phyloP scores from a whole-genome alignment of 495 filamentous ascomycete species.

The Chlorociboria aeruginascens region DNA sequence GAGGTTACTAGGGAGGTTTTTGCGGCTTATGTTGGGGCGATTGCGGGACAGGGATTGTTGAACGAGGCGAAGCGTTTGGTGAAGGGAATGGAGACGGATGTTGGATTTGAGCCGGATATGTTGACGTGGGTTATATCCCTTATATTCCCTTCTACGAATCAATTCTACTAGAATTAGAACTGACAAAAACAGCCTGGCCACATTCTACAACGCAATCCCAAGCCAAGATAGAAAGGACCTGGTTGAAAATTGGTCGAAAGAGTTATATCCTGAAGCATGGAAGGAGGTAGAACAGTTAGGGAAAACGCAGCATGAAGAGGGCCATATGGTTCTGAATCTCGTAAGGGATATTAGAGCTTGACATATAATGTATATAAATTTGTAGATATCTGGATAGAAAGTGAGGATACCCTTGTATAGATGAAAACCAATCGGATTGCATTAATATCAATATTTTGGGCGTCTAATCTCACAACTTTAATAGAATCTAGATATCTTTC shows the following conservation, averaged over 20 bases:
- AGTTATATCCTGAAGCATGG: conserved; percentile 59
- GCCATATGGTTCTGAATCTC: conserved; percentile 18
- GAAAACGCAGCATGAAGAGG: conserved; percentile 25
- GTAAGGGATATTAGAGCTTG: conserved; percentile 29
- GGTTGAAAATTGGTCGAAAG: conserved; percentile 59
- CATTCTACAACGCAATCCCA: conserved; percentile 60
- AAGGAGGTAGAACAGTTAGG: conserved; percentile 39
- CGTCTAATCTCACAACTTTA: too few species aligned
- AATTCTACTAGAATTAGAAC: background rate
- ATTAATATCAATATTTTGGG: too few species aligned
- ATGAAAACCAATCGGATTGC: too few species aligned
- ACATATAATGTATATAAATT: background rate
- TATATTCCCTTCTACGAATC: background rate
- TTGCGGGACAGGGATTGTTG: conserved; percentile 57
- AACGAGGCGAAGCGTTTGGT: conserved; percentile 53
- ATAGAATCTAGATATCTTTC: too few species aligned
- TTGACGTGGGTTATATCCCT: conserved; percentile 52
- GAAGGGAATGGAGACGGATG: conserved; percentile 47
- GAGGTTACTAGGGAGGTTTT: conserved; percentile 61
- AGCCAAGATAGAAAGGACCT: conserved; percentile 45
- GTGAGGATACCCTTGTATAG: too few species aligned
- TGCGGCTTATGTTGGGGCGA: conserved; percentile 57
- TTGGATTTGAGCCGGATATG: conserved; percentile 49
- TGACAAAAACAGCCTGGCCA: conserved; percentile 42
- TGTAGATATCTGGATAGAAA: too few species aligned